Percentiles rank a stretch among this genome's conserved stretches.
Evolutionary conservation across 805 yeast genomes (phyloP).

Genomic region (Cyberlindnera sargentensis): DNA sequence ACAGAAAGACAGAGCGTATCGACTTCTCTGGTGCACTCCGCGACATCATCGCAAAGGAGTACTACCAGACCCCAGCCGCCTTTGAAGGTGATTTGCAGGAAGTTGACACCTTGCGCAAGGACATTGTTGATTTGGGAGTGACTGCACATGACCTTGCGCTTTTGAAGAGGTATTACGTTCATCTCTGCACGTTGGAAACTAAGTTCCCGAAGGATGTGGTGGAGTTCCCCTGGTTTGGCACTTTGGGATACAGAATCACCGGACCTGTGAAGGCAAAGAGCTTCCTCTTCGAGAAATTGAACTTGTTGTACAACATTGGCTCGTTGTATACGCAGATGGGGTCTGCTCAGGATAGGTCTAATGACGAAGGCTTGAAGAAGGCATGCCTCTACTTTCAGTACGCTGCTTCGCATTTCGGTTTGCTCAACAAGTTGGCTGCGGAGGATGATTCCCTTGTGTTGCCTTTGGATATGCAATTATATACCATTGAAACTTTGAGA

Average conservation of each 20-base stretch:
- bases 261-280: constrained; percentile 42
- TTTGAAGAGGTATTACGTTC: constrained; percentile 40
- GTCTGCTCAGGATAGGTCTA: constrained; percentile 32
- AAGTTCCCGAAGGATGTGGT: constrained; percentile 62
- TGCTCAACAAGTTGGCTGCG: constrained; percentile 48
- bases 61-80: constrained; percentile 36
- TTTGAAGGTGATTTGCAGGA: constrained; percentile 36
- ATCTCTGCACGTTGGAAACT: constrained; percentile 34
- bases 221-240: constrained; percentile 67
- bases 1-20: constrained; percentile 37
- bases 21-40: constrained; percentile 34
- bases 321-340: constrained; percentile 56
- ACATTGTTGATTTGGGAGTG: constrained; percentile 30
- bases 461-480: constrained; percentile 42
- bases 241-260: constrained; percentile 48
- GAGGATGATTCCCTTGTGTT: constrained; percentile 15
- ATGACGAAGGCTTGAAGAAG: constrained; percentile 49
- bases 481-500: constrained; percentile 44
- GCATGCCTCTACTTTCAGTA: constrained; percentile 61
- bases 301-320: constrained; percentile 64
- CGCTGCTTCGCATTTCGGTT: constrained; percentile 70
- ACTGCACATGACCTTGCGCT: constrained; percentile 30
- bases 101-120: constrained; percentile 38
- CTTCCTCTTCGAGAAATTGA: constrained; percentile 51
- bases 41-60: constrained; percentile 41